phyloP scores from a whole-genome alignment of 140 eudicot species.

The Anethum foeniculum region DNA sequence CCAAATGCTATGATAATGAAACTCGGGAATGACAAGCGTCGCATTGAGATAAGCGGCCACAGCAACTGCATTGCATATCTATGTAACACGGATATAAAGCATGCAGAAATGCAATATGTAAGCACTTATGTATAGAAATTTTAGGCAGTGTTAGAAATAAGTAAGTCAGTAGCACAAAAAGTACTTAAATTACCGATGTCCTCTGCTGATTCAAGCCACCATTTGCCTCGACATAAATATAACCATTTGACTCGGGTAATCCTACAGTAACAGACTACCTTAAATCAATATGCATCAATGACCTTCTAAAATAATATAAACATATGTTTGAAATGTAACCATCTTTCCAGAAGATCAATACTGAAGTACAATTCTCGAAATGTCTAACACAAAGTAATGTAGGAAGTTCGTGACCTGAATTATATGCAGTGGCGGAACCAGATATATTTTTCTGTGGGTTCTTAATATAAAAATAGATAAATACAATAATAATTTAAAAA shows the following conservation, averaged over 20 bases:
- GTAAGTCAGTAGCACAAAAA: slow-evolving; percentile 6
- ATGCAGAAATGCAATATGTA: slow-evolving; percentile 7
- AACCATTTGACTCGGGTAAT: slow-evolving; percentile 86
- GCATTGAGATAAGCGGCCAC: slow-evolving; percentile 98
- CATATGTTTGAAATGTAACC: neutral
- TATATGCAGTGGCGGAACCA: no score
- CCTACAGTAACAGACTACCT: slow-evolving; percentile 30
- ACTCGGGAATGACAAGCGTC: slow-evolving; percentile 87
- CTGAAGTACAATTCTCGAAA: neutral
- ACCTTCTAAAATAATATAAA: no score
- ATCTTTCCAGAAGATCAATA: neutral
- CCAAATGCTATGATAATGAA: slow-evolving; percentile 96
- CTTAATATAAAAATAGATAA: no score
- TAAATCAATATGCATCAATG: neutral
- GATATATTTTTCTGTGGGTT: no score
- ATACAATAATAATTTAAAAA: no score
- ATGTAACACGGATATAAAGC: slow-evolving; percentile 20
- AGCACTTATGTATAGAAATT: neutral
- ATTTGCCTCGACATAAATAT: slow-evolving; percentile 80
- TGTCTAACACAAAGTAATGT: neutral
- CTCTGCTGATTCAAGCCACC: slow-evolving; percentile 98
- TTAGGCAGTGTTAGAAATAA: slow-evolving; percentile 3
- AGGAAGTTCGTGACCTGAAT: neutral
- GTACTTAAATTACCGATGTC: slow-evolving; percentile 50
- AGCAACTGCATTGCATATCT: slow-evolving; percentile 99